phyloP scores from a whole-genome alignment of 768 basidiomycete species.

The Tremella fuciformis region DNA sequence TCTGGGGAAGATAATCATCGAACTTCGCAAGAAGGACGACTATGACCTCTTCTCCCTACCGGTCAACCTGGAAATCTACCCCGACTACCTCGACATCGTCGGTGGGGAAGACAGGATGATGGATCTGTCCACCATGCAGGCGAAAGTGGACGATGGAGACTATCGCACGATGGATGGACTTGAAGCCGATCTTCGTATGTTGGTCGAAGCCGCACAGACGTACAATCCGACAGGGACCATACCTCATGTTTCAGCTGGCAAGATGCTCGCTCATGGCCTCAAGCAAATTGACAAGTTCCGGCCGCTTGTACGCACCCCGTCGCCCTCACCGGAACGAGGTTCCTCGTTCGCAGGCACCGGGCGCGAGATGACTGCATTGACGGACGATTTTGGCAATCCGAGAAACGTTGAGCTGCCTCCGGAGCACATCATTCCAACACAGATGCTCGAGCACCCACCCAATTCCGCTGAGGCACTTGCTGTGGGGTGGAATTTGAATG shows the following conservation, averaged over 20 bases:
- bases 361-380: slow-evolving; percentile 23
- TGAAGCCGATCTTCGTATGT: slow-evolving; percentile 41
- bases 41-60: slow-evolving; percentile 15
- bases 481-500: slow-evolving; percentile 47
- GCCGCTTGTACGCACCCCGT: slow-evolving; percentile 42
- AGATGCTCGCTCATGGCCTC: slow-evolving; percentile 35
- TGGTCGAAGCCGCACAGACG: slow-evolving; percentile 43
- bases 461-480: slow-evolving; percentile 37
- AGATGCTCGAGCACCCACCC: slow-evolving; percentile 46
- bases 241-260: slow-evolving; percentile 36
- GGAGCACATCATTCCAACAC: slow-evolving; percentile 35
- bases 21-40: slow-evolving; percentile 44
- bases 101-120: slow-evolving; percentile 52
- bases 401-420: slow-evolving; percentile 18
- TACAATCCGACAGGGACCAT: slow-evolving; percentile 48
- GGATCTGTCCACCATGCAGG: slow-evolving; percentile 51
- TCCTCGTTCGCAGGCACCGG: slow-evolving; percentile 22
- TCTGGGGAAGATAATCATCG: slow-evolving; percentile 38
- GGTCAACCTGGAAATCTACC: slow-evolving; percentile 39
- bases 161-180: slow-evolving; percentile 45
- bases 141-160: slow-evolving; percentile 40
- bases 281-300: slow-evolving; percentile 41
- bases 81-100: slow-evolving; percentile 49
- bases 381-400: slow-evolving; percentile 10
- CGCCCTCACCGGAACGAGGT: slow-evolving; percentile 36